Evolutionary conservation across 495 filamentous ascomycete species (phyloP).

Genomic region (Penicillium simplicissimum): DNA sequence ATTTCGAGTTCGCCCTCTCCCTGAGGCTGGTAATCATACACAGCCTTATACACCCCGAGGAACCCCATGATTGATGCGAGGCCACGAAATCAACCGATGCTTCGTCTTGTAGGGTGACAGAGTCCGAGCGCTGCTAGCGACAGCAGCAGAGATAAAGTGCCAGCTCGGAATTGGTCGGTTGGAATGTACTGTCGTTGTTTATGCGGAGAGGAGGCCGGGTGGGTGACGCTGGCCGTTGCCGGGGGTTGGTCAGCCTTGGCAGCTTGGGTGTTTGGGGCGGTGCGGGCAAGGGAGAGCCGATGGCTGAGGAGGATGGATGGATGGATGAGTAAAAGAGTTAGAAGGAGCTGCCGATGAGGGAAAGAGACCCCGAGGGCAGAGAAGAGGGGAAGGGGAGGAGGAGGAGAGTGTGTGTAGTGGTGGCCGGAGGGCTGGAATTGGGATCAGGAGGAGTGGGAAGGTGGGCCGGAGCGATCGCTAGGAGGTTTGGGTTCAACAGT

Average conservation of each 20-base stretch:
- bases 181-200: slow-evolving; percentile 16
- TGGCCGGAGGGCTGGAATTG: slow-evolving; percentile 19
- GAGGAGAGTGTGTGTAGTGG: not conserved
- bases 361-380: not conserved
- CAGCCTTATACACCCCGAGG: slow-evolving; percentile 84
- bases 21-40: slow-evolving; percentile 94
- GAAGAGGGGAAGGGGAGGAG: not conserved
- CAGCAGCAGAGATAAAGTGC: slow-evolving; percentile 21
- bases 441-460: slow-evolving; percentile 29
- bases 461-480: slow-evolving; percentile 31
- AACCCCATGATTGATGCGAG: slow-evolving; percentile 61
- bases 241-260: slow-evolving; percentile 31
- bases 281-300: slow-evolving; percentile 13
- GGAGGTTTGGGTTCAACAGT: slow-evolving; percentile 26
- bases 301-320: slow-evolving; percentile 8
- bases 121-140: slow-evolving; percentile 21
- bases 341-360: slow-evolving; percentile 7
- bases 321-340: not conserved
- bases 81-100: not conserved
- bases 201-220: slow-evolving; percentile 17
- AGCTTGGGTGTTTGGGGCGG: slow-evolving; percentile 10
- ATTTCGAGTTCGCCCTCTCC: slow-evolving; percentile 85
- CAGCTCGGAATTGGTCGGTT: slow-evolving; percentile 11
- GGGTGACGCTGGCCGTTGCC: slow-evolving; percentile 26
- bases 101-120: not conserved